Percentiles rank a stretch among this genome's conserved stretches.
Conservation (phyloP, 176 grass and related monocot species). For the Rhipidocladum racemiflorum region DNA sequence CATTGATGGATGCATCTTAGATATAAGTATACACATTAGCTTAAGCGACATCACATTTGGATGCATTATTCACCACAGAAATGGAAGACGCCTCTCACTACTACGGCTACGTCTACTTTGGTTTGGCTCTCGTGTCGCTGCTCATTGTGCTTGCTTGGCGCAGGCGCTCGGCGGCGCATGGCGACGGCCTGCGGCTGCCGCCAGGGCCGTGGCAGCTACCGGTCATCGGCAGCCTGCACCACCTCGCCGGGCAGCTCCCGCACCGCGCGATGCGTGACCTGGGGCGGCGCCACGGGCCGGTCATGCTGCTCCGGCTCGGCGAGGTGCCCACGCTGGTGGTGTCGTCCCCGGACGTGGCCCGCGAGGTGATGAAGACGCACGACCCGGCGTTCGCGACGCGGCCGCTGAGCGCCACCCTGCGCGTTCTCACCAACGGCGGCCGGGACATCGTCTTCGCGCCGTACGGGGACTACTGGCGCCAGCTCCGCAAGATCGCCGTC, state of each 20-base stretch:
- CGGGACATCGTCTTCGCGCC: slow-evolving; percentile 57
- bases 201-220: slow-evolving; percentile 45
- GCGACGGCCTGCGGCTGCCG: neutral
- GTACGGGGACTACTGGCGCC: slow-evolving; percentile 65
- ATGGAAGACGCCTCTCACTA: neutral
- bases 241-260: slow-evolving; percentile 9
- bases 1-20: too few species aligned
- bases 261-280: too few species aligned
- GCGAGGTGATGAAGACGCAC: slow-evolving; percentile 39
- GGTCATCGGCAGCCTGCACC: slow-evolving; percentile 46
- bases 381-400: slow-evolving; percentile 32
- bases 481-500: slow-evolving; percentile 51
- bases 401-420: slow-evolving; percentile 24
- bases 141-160: too few species aligned
- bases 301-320: slow-evolving; percentile 45
- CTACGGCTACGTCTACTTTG: neutral
- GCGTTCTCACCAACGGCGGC: slow-evolving; percentile 31
- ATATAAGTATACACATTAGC: too few species aligned
- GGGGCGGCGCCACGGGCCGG: slow-evolving; percentile 15
- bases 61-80: neutral
- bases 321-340: slow-evolving; percentile 33
- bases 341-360: slow-evolving; percentile 41
- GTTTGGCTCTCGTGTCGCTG: neutral
- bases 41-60: too few species aligned
- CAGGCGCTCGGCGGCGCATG: neutral